Base-by-base conservation (phyloP, 192 early-diverging fungal genomes). In the Gaertneriomyces semiglobifer region DNA sequence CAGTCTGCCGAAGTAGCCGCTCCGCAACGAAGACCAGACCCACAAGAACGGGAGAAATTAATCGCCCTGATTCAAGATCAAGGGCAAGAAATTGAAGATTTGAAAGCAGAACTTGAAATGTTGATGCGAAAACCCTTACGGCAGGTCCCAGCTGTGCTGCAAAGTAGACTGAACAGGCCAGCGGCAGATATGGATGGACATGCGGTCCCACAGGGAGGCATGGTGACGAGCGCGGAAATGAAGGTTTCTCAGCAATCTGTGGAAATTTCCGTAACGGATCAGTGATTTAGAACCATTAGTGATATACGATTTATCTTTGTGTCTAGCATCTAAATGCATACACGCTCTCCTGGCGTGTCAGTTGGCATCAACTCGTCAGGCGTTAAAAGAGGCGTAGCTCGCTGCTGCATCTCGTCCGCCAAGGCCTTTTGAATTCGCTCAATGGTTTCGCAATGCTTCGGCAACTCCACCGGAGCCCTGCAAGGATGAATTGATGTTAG, bases 1-100 rank as follows among this genome's bases (percentile, higher is more conserved):
- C 60, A 80, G 81, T 84, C 75, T 18, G 79, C 80, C 33, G 83
- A 85, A 58, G 77, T 79, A 59, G 73, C 75, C 14, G 80, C 78
- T 0, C 75, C 78, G 2, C 78, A 77, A 42, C 70, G 77, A 40
- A 74, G 78, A 53, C 1, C 25, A 33, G 84, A 86, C 56, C 66
- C 81, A 7, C 40, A 72, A 18, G 82, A 86, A 60, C 70, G 76
- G 2, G 63, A 81, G 20, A 81, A 78, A 48, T 72, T 86, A 19
- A 73, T 82, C 43, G 38, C 18, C 8, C 62, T 83, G 9, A 77
- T 85, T 4, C 79, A 80, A 42, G 55, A 58, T 0, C 82, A 84
- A 62, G 73, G 73, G 12, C 53, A 69, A 47, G 76, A 86, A 63
- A 86, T 86, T 62, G 77, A 81, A 44, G 76, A 48, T 10, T 60